These are phyloP conservation scores for Ceriops tagal DNA, from an alignment of 345 rosid species.

Conservation along the genomic window DNA sequence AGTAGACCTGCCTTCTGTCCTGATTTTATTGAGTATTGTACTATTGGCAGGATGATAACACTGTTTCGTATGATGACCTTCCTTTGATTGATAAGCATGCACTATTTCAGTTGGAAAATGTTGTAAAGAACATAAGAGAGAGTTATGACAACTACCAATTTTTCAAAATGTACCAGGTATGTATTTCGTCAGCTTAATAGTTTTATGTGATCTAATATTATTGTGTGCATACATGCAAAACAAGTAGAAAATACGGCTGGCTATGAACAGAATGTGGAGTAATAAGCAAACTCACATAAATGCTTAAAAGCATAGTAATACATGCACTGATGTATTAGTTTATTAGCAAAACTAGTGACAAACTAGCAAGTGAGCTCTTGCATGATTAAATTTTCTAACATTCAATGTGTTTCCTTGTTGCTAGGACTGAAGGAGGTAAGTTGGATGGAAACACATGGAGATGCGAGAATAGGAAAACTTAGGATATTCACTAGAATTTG, in stretches of 20 bases:
- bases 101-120: constrained; percentile 80
- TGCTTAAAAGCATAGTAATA: too few relatives aligned
- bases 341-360: too few relatives aligned
- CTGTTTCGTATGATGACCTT: constrained; percentile 67
- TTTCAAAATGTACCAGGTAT: constrained; percentile 90
- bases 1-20: not conserved
- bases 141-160: constrained; percentile 81
- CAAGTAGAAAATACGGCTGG: not conserved
- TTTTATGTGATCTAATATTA: not conserved
- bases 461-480: constrained; percentile 1
- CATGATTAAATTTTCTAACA: not conserved
- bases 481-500: not conserved
- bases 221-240: not conserved
- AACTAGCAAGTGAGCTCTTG: not conserved
- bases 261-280: not conserved
- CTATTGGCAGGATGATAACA: constrained; percentile 60
- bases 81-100: constrained; percentile 90
- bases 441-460: not conserved
- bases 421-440: not conserved
- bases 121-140: constrained; percentile 64
- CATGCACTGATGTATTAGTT: too few relatives aligned
- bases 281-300: too few relatives aligned
- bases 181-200: not conserved
- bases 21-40: constrained; percentile 8
- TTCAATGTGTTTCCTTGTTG: not conserved